Conservation (phyloP, 225 moss, liverwort and hornwort species). For the Sphagnum contortum region DNA sequence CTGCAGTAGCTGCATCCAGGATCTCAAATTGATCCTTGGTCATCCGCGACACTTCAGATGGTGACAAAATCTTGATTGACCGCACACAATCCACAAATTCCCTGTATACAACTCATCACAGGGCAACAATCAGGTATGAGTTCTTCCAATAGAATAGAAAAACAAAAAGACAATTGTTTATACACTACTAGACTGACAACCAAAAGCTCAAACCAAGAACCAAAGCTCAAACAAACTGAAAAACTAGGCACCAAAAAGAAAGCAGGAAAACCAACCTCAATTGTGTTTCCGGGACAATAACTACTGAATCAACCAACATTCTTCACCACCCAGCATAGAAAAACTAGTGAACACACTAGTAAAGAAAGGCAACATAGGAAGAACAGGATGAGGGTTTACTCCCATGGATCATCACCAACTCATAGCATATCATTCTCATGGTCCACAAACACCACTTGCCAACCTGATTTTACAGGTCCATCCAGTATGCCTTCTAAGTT, state of each 20-base stretch:
- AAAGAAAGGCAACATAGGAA: neutral
- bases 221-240: neutral
- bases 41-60: slow-evolving; percentile 73
- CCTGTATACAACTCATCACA: slow-evolving; percentile 26
- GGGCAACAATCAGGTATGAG: slow-evolving; percentile 5
- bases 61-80: slow-evolving; percentile 86
- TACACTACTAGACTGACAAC: no score
- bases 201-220: neutral
- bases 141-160: no score
- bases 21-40: slow-evolving; percentile 78
- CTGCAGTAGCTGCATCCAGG: slow-evolving; percentile 39
- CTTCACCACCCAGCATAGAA: no score
- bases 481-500: slow-evolving; percentile 73
- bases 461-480: slow-evolving; percentile 69
- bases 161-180: no score
- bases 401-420: slow-evolving; percentile 97
- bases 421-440: slow-evolving; percentile 81
- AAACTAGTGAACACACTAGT: no score
- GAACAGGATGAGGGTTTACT: slow-evolving; percentile 41
- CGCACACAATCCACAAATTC: slow-evolving; percentile 94
- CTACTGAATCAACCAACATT: no score
- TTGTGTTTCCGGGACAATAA: neutral
- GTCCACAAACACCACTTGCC: slow-evolving; percentile 91
- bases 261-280: neutral
- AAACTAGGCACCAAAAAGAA: neutral